Base-by-base conservation (phyloP, 2,329 filamentous ascomycete genomes). In the Sporothrix sp. region DNA sequence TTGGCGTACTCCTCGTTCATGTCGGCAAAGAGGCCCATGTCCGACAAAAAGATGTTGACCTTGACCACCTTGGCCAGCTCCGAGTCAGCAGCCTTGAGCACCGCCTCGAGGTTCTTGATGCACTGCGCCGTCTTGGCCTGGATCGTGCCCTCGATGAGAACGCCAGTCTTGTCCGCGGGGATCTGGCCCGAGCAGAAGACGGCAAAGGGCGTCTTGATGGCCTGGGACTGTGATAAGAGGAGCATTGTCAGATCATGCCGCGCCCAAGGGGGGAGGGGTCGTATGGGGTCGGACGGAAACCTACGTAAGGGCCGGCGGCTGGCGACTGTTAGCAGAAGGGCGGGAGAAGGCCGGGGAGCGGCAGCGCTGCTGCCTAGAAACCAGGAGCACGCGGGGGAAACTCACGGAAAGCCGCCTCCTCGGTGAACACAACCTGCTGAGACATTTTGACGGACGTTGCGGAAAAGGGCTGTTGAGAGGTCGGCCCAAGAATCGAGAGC, bases 1-100 rank as follows among this genome's bases (percentile, higher is more conserved):
- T 88, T 83, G 67, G 82, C 84, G 67, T 93, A 95, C 63, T 87
- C 84, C 58, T 75, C 75, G 70, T 95, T 95, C 85, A 95, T 88
- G 65, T 81, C 81, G 45, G 78, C 82, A 64, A 97, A 97, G 70
- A 93, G 76, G 56, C 76, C 79, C 91, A 97, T 97, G 68, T 94
- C 85, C 46, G 85, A 84, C 55, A 97, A 72, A 76, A 96, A 97
- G 64, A 95, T 84, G 65, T 82, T 87, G 60, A 89, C 85, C 78
- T 96, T 95, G 71, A 96, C 86, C 42, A 95, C 84, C 68, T 82
- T 86, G 57, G 79, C 69, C 53, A 97, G 76, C 48, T 77, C 79
- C 20, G 85, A 90, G 49, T 87, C 88, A 21, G 89, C 88, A 60
- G 83, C 87, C 54, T 81, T 78, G 47, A 97, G 80, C 52, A 97